A percentile compares a stretch with the other conserved stretches of the same genome.
phyloP scores from a whole-genome alignment of 306 rosid species.

The Casuarina glauca region DNA sequence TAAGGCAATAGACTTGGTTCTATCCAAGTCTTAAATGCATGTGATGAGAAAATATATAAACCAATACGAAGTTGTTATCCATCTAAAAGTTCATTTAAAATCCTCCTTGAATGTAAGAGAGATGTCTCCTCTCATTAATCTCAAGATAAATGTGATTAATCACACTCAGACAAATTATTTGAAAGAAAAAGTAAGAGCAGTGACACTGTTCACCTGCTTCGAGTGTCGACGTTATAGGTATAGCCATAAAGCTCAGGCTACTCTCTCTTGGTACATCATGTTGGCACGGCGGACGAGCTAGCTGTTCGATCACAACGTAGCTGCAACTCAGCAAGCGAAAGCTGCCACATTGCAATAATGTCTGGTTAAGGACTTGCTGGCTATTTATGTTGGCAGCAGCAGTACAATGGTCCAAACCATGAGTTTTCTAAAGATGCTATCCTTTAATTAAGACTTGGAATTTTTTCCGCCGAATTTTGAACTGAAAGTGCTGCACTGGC shows the following conservation, averaged over 20 bases:
- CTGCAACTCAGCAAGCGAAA: slow-evolving; percentile 10
- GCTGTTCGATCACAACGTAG: background rate
- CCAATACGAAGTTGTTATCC: too few species aligned
- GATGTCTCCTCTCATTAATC: too few species aligned
- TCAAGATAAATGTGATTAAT: too few species aligned
- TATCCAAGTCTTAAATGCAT: too few species aligned
- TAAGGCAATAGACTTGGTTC: too few species aligned
- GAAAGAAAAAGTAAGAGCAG: too few species aligned
- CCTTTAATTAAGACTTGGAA: slow-evolving; percentile 31
- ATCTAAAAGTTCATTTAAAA: too few species aligned
- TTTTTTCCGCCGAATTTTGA: slow-evolving; percentile 34
- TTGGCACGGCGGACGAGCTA: background rate
- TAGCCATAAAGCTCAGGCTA: background rate
- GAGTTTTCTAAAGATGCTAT: slow-evolving; percentile 29
- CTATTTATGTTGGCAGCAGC: slow-evolving; percentile 39
- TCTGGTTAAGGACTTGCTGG: slow-evolving; percentile 33
- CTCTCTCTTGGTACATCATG: background rate
- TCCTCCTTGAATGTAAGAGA: too few species aligned
- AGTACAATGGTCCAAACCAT: slow-evolving; percentile 35
- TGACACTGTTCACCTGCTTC: too few species aligned
- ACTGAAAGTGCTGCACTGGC: slow-evolving; percentile 21
- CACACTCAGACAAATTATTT: too few species aligned
- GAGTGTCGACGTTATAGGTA: too few species aligned
- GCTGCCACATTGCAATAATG: slow-evolving; percentile 34
- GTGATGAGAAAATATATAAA: too few species aligned